These are phyloP conservation scores for Penicillium vulpinum DNA, from an alignment of 2,329 filamentous ascomycete species.

Conservation along the genomic window DNA sequence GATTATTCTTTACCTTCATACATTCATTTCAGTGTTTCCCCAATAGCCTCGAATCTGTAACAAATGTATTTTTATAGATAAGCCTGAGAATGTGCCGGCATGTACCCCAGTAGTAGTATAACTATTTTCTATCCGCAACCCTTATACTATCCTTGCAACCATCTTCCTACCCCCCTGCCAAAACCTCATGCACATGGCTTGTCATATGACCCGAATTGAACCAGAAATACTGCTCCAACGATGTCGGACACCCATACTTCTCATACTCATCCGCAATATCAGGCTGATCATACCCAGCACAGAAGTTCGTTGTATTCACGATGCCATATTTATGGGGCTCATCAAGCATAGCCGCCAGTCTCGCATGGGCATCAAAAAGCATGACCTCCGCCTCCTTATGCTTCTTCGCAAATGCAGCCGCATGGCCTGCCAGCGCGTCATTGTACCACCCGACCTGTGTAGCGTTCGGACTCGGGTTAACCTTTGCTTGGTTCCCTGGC, in stretches of 20 bases:
- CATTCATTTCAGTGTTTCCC: neutral
- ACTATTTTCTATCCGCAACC: neutral
- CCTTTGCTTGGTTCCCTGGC: slow-evolving; percentile 36
- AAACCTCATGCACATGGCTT: slow-evolving; percentile 42
- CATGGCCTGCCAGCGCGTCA: slow-evolving; percentile 37
- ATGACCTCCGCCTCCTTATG: slow-evolving; percentile 40
- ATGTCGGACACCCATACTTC: slow-evolving; percentile 48
- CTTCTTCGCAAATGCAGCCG: slow-evolving; percentile 33
- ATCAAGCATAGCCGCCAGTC: slow-evolving; percentile 47
- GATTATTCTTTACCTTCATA: neutral
- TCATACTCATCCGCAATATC: slow-evolving; percentile 46
- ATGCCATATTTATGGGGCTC: slow-evolving; percentile 45
- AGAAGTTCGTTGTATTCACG: slow-evolving; percentile 50
- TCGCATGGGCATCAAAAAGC: slow-evolving; percentile 49
- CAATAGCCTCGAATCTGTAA: neutral
- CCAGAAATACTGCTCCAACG: slow-evolving; percentile 50
- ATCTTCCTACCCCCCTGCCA: slow-evolving; percentile 31
- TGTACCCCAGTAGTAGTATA: too few species aligned
- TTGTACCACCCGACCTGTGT: slow-evolving; percentile 52
- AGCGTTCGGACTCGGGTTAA: slow-evolving; percentile 46
- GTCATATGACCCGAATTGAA: slow-evolving; percentile 52
- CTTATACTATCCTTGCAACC: slow-evolving; percentile 12
- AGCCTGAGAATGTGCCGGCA: neutral
- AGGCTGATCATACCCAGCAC: slow-evolving; percentile 48
- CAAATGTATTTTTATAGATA: neutral